Base-by-base conservation (phyloP, 768 basidiomycete species). In the Dendrothele bispora region DNA sequence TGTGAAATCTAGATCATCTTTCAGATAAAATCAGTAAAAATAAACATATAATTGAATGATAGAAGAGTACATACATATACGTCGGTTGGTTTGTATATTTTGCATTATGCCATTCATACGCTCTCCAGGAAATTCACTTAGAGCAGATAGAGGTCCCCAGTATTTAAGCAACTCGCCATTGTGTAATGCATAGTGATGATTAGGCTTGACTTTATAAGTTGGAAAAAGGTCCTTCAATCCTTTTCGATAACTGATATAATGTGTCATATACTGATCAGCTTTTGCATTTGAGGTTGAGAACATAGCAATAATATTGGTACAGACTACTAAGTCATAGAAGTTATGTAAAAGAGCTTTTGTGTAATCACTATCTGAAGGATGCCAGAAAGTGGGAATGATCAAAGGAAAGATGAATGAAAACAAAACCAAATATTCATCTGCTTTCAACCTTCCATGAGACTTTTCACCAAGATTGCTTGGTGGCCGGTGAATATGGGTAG, bases 371-470 rank as follows among this genome's bases (percentile, higher is more conserved):
- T 8, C 8, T 14, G 11, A 24, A 6, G 12, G 14, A 39, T 24
- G 22, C 46, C 40, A 49, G 3, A 52, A 12, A 30, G 39, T 37
- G 3, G 54, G 54, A 2, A 55, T 5, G 20, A 55, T 28, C 5
- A 55, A 32, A 4, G 50, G 54, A 17, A 55, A 42, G 11, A 52
- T 52, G 5, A 52, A 34, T n/a, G 43, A 45, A 25, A 55, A 55
- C 0, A 55, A 46, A 27, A 40, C 45, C 7, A 55, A 46, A 14
- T 32, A 51, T 24, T 60, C 51, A 24, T 58, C 44, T 3, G 57
- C 57, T 29, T 55, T 58, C 4, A 60, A 44, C 18, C 53, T 55
- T 22, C 57, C 59, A 35, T 58, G 55, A 4, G 35, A 25, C 4
- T 47, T 27, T 20, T 55, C 52, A 2, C 57, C 53, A 39, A 57